Evolutionary conservation across 1,284 basidiomycete genomes (phyloP).

Genomic region (Phellopilus nigrolimitatus): DNA sequence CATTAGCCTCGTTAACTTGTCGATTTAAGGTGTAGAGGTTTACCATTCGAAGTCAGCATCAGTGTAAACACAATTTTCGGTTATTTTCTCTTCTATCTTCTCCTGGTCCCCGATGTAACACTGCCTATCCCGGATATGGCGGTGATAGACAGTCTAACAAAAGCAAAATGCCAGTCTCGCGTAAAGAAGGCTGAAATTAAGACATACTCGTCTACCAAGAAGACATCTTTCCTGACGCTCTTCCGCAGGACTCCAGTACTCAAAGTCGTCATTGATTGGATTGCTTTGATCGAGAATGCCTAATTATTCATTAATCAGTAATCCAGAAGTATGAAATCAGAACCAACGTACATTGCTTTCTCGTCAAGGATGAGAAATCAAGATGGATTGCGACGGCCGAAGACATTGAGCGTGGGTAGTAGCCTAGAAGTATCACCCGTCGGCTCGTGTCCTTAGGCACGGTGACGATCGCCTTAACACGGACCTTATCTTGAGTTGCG

Average conservation of each 20-base stretch:
- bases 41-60: slow-evolving; percentile 88
- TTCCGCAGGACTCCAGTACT: slow-evolving; percentile 91
- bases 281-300: slow-evolving; percentile 67
- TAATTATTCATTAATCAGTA: slow-evolving; percentile 32
- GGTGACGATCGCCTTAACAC: slow-evolving; percentile 79
- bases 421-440: slow-evolving; percentile 85
- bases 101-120: slow-evolving; percentile 76
- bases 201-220: slow-evolving; percentile 76
- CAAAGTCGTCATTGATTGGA: slow-evolving; percentile 85
- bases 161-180: slow-evolving; percentile 2
- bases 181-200: not conserved
- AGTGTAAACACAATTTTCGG: slow-evolving; percentile 71
- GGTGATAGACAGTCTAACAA: slow-evolving; percentile 77
- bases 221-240: slow-evolving; percentile 73
- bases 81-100: slow-evolving; percentile 50
- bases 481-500: slow-evolving; percentile 58
- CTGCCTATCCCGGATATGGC: slow-evolving; percentile 70
- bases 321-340: not conserved
- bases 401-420: slow-evolving; percentile 44
- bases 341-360: slow-evolving; percentile 65
- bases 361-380: slow-evolving; percentile 82
- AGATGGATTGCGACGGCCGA: slow-evolving; percentile 75
- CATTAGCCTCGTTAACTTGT: not conserved
- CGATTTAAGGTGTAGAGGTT: slow-evolving; percentile 23
- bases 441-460: slow-evolving; percentile 90